Conservation (phyloP, 1,139 yeast species). For the Taphrina populina region DNA sequence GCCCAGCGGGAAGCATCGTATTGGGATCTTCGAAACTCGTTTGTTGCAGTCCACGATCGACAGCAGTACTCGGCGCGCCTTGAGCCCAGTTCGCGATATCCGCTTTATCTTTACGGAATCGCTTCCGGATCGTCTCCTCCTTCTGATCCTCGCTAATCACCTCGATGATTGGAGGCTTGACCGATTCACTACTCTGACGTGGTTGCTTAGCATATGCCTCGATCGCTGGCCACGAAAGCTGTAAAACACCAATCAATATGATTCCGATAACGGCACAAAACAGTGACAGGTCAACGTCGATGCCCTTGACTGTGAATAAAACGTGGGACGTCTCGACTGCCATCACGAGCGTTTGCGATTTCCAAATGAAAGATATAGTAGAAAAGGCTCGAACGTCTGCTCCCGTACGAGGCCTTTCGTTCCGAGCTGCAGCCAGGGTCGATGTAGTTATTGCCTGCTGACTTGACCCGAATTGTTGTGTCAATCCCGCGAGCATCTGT, state of each 20-base stretch:
- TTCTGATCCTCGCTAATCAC: conserved; percentile 23
- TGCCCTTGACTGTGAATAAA: too few species aligned
- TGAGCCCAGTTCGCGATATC: conserved; percentile 22
- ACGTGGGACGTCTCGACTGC: too few species aligned
- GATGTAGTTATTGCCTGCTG: too few species aligned
- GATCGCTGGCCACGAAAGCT: conserved; percentile 26
- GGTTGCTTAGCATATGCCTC: conserved; percentile 1
- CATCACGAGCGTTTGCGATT: too few species aligned
- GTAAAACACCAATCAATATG: conserved; percentile 5
- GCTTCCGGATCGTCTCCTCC: conserved; percentile 5
- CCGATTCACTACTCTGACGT: neutral
- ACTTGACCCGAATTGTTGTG: too few species aligned
- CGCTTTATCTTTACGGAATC: conserved; percentile 20
- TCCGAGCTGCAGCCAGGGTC: too few species aligned
- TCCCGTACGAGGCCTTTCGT: too few species aligned
- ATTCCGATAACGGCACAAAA: conserved; percentile 9
- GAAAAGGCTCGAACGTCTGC: too few species aligned
- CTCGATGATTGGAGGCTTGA: conserved; percentile 31
- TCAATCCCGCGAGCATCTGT: too few species aligned
- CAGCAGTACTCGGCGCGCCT: neutral
- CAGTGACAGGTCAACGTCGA: conserved; percentile 12
- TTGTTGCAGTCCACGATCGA: neutral
- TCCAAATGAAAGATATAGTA: too few species aligned
- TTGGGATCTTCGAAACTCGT: conserved; percentile 13
- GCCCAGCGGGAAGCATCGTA: conserved; percentile 20